Conservation (phyloP, 2,329 filamentous ascomycete genomes). For the Ceratocystis cubensis region DNA sequence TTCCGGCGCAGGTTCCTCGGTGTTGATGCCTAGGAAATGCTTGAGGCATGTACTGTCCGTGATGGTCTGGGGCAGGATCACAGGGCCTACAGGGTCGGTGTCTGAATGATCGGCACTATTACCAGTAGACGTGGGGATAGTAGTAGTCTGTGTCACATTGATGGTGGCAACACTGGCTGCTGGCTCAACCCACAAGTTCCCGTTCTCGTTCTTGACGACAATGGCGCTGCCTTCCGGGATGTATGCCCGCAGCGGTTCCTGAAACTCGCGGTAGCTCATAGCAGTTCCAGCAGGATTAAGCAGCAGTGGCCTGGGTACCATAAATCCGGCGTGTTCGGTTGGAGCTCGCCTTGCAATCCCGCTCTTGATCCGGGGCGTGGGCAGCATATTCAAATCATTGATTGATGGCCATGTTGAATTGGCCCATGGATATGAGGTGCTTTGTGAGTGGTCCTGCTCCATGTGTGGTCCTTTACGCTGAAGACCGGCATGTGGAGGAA, state of each 20-base stretch:
- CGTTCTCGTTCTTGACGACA: conserved; percentile 4
- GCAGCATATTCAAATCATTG: not conserved
- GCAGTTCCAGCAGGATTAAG: not conserved
- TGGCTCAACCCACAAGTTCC: not conserved
- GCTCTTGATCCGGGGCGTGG: not conserved
- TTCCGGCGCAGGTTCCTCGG: not conserved
- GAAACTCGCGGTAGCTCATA: conserved; percentile 4
- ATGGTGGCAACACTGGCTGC: not conserved
- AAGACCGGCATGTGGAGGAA: not conserved
- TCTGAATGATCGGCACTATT: not conserved
- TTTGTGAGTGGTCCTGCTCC: not conserved
- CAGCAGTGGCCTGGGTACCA: not conserved
- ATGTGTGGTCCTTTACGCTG: not conserved
- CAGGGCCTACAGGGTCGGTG: not conserved
- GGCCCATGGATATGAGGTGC: not conserved
- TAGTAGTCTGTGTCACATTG: not conserved
- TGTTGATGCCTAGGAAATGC: not conserved
- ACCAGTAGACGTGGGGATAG: not conserved
- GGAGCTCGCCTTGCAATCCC: not conserved
- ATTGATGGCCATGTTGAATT: not conserved
- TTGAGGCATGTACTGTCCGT: not conserved
- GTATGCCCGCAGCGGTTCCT: not conserved
- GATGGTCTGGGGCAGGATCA: not conserved
- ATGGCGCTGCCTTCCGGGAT: conserved; percentile 5
- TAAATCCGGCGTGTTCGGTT: not conserved